Evolutionary conservation across 2,329 filamentous ascomycete genomes (phyloP), one percentile per base, ranked within the genome.

Genomic region (Alternaria angustiovoidea): DNA sequence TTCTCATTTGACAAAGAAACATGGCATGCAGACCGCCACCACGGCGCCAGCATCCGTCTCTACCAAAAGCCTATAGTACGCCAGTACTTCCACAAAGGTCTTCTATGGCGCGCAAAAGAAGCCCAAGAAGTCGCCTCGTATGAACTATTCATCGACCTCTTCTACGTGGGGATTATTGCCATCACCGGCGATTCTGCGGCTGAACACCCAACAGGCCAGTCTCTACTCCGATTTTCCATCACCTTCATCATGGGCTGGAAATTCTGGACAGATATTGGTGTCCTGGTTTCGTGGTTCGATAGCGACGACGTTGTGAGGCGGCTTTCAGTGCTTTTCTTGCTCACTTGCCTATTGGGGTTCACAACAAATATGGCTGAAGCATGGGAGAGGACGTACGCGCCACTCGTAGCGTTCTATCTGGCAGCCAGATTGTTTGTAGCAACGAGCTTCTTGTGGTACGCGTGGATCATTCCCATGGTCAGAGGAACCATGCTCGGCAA

Each of bases 51-150:
- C 1, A 82, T 88, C 69, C 85, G 84, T 69, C 76, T 89, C 59
- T 87, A 86, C 71, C 86, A 86, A 71, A 83, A 81, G 62, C 88
- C 88, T 0, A 83, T 86, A 7, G 81, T 90, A 4, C 82, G 87
- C 59, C 88, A 90, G 77, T 89, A 89, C 76, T 89, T 89, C 67
- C 87, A 90, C 71, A 86, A 86, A 59, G 87, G 87, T 0, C 80
- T 90, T 12, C 75, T 90, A 7, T 90, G 88, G 88, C 81, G 88
- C 51, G 84, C 86, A 2, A 82, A 82, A 7, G 83, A 85, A 51
- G 78, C 81, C 20, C 86, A 87, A n/a, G 83, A 89, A 73, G 86
- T 89, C 6, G 86, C 86, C 64, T 84, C 82, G 16, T 89, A 89
- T 68, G 88, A 90, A 72, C 82, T 90, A 1, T 89, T 89, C 67